A percentile compares a stretch with the other conserved stretches of the same genome.
phyloP scores from a whole-genome alignment of 306 rosid species.

The Corylus avellana region DNA sequence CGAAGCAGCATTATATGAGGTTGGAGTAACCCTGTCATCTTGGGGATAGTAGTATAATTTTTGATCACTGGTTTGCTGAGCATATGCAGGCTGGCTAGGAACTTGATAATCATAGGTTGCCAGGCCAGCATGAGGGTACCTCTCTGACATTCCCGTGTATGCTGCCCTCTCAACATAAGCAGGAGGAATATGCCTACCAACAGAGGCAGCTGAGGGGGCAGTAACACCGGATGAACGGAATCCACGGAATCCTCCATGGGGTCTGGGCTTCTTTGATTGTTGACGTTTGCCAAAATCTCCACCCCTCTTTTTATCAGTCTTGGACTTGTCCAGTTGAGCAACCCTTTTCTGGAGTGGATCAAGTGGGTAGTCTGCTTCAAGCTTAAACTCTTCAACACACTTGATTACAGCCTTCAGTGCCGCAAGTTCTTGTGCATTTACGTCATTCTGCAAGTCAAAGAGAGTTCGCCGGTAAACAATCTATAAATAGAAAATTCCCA shows the following conservation, averaged over 20 bases:
- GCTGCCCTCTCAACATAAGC: constrained; percentile 40
- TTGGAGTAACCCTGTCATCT: constrained; percentile 34
- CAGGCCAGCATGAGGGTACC: constrained; percentile 45
- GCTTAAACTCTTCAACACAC: constrained; percentile 62
- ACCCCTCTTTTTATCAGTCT: constrained; percentile 58
- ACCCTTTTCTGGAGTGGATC: constrained; percentile 79
- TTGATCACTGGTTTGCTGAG: constrained; percentile 46
- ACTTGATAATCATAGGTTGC: constrained; percentile 47
- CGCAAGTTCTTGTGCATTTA: constrained; percentile 57
- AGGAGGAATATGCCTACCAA: constrained; percentile 53
- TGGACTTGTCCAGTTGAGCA: constrained; percentile 62
- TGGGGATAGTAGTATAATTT: constrained; percentile 37
- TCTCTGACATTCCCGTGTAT: constrained; percentile 44
- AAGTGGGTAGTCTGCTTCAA: constrained; percentile 72
- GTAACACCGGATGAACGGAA: constrained; percentile 45
- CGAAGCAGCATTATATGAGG: constrained; percentile 39
- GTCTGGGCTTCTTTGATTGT: constrained; percentile 58
- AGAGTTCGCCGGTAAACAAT: constrained; percentile 18
- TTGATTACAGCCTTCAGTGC: constrained; percentile 60
- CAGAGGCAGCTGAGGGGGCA: constrained; percentile 26
- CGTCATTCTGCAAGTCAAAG: constrained; percentile 44
- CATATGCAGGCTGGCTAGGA: constrained; percentile 54
- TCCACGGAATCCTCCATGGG: constrained; percentile 43
- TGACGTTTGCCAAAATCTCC: constrained; percentile 54
- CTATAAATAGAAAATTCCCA: constrained; percentile 14